phyloP scores from a whole-genome alignment of 805 yeast genomes.

The Ogataea nonfermentans region DNA sequence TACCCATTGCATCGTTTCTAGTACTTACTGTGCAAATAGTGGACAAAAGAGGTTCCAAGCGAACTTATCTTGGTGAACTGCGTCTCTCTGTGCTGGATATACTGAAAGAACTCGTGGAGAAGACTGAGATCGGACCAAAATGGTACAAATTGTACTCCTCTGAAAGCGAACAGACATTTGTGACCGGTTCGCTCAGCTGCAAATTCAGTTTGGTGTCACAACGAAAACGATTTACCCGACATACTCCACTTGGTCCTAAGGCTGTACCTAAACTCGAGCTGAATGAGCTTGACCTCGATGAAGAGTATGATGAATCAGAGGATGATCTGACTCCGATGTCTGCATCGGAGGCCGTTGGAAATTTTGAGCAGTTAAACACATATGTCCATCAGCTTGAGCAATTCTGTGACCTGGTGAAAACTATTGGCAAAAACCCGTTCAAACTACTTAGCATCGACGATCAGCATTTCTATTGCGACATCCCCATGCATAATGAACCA shows the following conservation, averaged over 20 bases:
- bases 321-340: slow-evolving; percentile 7
- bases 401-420: slow-evolving; percentile 7
- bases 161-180: slow-evolving; percentile 25
- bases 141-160: slow-evolving; percentile 28
- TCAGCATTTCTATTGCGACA: slow-evolving; percentile 22
- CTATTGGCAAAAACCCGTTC: slow-evolving; percentile 18
- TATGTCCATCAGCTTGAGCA: slow-evolving; percentile 17
- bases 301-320: slow-evolving; percentile 21
- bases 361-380: slow-evolving; percentile 9
- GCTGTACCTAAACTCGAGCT: slow-evolving; percentile 1
- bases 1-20: slow-evolving; percentile 15
- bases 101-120: slow-evolving; percentile 12
- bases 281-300: slow-evolving; percentile 17
- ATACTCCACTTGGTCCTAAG: not conserved
- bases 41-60: slow-evolving; percentile 23
- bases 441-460: slow-evolving; percentile 18
- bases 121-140: slow-evolving; percentile 18
- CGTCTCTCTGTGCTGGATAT: slow-evolving; percentile 27
- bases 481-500: not conserved
- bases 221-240: slow-evolving; percentile 1
- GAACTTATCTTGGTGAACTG: slow-evolving; percentile 31
- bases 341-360: not conserved
- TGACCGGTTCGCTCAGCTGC: slow-evolving; percentile 27
- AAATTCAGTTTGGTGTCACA: slow-evolving; percentile 19
- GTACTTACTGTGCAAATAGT: slow-evolving; percentile 17